Conservation (phyloP, 2,329 filamentous ascomycete genomes). For the Tympanopsis confertula region DNA sequence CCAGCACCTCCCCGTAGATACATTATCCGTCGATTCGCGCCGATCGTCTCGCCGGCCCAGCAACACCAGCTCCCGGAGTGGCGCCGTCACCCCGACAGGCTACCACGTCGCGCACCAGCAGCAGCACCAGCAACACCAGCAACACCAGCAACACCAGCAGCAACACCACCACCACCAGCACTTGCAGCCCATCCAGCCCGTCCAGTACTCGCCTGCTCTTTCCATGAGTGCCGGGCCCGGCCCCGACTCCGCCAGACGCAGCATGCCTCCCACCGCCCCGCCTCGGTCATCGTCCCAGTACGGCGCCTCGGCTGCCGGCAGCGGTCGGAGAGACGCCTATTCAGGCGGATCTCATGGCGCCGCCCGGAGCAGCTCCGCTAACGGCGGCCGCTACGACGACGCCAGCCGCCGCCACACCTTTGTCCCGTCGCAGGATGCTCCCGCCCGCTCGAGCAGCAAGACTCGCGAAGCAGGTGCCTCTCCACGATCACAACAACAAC, state of each 20-base stretch:
- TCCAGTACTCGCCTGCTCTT: no score
- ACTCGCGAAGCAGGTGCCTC: slow-evolving; percentile 24
- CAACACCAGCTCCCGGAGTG: slow-evolving; percentile 28
- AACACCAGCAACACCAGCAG: no score
- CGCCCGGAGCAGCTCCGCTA: slow-evolving; percentile 26
- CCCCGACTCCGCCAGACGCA: slow-evolving; percentile 40
- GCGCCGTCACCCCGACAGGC: slow-evolving; percentile 23
- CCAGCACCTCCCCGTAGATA: slow-evolving; percentile 14
- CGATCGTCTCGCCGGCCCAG: slow-evolving; percentile 40
- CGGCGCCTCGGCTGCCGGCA: slow-evolving; percentile 17
- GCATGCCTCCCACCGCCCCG: slow-evolving; percentile 61
- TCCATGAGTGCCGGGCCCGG: no score
- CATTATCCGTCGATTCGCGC: slow-evolving; percentile 38
- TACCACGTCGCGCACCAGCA: slow-evolving; percentile 34
- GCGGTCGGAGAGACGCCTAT: slow-evolving; percentile 30
- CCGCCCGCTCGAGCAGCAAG: slow-evolving; percentile 22
- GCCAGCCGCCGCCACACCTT: slow-evolving; percentile 19
- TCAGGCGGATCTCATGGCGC: slow-evolving; percentile 29
- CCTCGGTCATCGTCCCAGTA: slow-evolving; percentile 63
- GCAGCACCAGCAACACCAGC: slow-evolving; percentile 19
- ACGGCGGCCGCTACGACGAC: slow-evolving; percentile 21
- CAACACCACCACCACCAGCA: no score
- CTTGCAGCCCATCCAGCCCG: no score
- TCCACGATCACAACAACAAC: slow-evolving; percentile 23
- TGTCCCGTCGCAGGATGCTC: slow-evolving; percentile 18